Evolutionary conservation across 176 grass and related monocot genomes (phyloP).

Genomic region (Phoenix dactylifera): DNA sequence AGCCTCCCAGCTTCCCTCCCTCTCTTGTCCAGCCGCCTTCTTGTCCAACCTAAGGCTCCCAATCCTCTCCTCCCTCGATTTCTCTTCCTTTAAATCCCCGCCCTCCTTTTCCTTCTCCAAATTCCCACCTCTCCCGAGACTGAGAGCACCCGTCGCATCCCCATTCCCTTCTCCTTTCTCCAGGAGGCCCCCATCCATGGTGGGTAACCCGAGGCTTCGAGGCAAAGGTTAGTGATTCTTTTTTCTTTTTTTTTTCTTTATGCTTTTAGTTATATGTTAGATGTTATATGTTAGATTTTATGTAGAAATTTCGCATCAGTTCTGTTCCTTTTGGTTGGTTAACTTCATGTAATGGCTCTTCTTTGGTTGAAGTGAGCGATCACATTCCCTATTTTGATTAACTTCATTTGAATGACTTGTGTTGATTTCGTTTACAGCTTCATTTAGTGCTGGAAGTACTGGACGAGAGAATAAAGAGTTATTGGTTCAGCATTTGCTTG

Average conservation of each 20-base stretch:
- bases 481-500: constrained; percentile 90
- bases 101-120: not conserved
- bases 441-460: constrained; percentile 35
- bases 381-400: too few relatives aligned
- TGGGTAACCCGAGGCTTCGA: constrained; percentile 4
- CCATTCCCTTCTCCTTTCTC: not conserved
- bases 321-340: too few relatives aligned
- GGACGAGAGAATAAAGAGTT: constrained; percentile 70
- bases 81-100: not conserved
- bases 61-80: constrained; percentile 1
- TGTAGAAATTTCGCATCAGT: too few relatives aligned
- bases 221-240: constrained; percentile 10
- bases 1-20: not conserved
- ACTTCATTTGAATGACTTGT: too few relatives aligned
- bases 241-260: not conserved
- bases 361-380: not conserved
- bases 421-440: constrained; percentile 26
- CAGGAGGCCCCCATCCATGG: constrained; percentile 3
- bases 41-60: not conserved
- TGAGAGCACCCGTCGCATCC: not conserved
- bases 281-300: too few relatives aligned
- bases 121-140: not conserved
- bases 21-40: constrained; percentile 9
- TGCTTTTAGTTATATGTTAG: too few relatives aligned
- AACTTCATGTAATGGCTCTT: not conserved